Evolutionary conservation across 352 stramenopile species (phyloP), one percentile per base, ranked within the genome.

Genomic region (Globisporangium paroecandrum): DNA sequence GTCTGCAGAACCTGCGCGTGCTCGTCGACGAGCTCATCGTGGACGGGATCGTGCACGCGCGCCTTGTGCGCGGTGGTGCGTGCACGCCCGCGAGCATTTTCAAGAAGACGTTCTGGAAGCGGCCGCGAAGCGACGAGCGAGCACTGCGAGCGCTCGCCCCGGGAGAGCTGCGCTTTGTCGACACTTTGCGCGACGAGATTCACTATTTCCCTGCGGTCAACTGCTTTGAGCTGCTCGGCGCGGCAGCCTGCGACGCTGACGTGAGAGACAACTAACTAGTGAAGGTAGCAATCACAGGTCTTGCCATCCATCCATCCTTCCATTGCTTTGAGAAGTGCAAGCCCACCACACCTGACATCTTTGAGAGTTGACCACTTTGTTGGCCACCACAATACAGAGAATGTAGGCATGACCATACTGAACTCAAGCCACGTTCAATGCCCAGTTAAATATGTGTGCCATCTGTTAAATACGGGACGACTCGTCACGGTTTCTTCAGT

Each of bases 161-260:
- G 18, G 80, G 82, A 3, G 71, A 86, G 25, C 58, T 89, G 15
- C 77, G 81, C 55, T 83, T 78, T 46, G 68, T 92, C 13, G 73
- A 90, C 51, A 75, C 77, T 61, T 56, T 59, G 15, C 69, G 72
- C 55, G 84, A 92, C 25, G 74, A 68, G 18, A 66, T 95, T 18
- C 81, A 84, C 63, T 95, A 90, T 65, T 95, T 95, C 32, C 85
- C 87, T 6, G 73, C 83, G 0, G 74, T 90, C 22, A 90, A 92
- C 66, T 93, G 85, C 57, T 78, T 95, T n/a, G 87, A 93, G 58
- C 57, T 91, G 15, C 72, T 95, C 32, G 87, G 87, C 2, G 76
- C 74, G 18, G 75, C 74, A 10, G 79, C 73, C 3, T 90, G 79
- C 64, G 85, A 94, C 47, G 77, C 76, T 10, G 83, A 91, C 32